Evolutionary conservation across 768 basidiomycete genomes (phyloP), one percentile per base, ranked within the genome.

Genomic region (Nidularia sp.): DNA sequence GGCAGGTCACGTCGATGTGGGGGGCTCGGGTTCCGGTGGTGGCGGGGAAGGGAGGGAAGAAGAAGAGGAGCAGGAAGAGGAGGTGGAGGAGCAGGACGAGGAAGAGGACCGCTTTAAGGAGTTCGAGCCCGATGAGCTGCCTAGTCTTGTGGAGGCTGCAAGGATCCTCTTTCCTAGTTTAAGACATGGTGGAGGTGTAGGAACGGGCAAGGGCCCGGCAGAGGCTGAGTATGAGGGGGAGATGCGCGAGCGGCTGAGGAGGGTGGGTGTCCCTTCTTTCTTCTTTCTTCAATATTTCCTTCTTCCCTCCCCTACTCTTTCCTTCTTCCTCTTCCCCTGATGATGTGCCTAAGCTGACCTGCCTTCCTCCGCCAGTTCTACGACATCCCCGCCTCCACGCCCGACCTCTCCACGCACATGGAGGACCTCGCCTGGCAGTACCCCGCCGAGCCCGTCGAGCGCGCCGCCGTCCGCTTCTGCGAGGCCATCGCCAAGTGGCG

Each of bases 401-500:
- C 85, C 0, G 88, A 92, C 63, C 73, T 92, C 22, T 80, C 86
- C 2, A 87, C 85, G 1, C 88, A 92, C 57, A 83, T 92, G 82
- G 88, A 90, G 61, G 78, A 84, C 57, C 71, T 88, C 3, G 87
- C 88, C 1, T 86, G 85, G 81, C 81, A 83, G 58, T 93, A 85
- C 62, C 89, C 91, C 32, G 84, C 86, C 1, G 89, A 93, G 59
- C 85, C 88, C 18, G 80, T 92, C 12, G 90, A 93, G 61, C 77
- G 89, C 15, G 84, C 86, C 31, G 83, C 87, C 0, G 74, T 90
- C 4, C 73, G 88, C 47, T 93, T 89, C 61, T 90, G 85, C 60
- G 90, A 93, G 62, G 88, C 88, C 34, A 77, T 93, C 43, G 83
- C 87, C 1, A 80, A 79, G 49, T 93, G 90, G 91, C 72, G 90